Conservation (phyloP, 2,329 filamentous ascomycete genomes). For the Akanthomyces dipterigenus region DNA sequence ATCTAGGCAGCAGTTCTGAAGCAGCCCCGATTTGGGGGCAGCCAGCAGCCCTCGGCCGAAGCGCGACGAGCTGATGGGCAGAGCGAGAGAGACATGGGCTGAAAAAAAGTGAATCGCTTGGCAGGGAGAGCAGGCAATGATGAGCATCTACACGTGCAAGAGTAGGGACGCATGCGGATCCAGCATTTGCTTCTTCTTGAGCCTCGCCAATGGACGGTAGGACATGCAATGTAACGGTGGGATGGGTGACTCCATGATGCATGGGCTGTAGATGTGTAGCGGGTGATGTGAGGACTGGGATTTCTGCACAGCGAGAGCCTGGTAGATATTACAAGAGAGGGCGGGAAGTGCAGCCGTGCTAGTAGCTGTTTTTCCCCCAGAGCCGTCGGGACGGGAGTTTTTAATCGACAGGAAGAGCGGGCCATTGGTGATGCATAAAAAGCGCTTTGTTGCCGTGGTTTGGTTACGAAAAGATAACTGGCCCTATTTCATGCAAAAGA, state of each 20-base stretch:
- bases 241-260: background rate
- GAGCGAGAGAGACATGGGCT: background rate
- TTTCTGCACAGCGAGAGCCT: background rate
- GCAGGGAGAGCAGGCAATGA: background rate
- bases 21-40: background rate
- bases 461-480: background rate
- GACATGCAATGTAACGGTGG: background rate
- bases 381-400: too few species aligned
- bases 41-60: background rate
- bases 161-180: too few species aligned
- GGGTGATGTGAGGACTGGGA: background rate
- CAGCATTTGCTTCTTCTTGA: background rate
- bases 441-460: too few species aligned
- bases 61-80: too few species aligned
- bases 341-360: background rate
- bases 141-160: background rate
- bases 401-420: background rate
- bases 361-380: too few species aligned
- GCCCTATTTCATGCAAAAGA: background rate
- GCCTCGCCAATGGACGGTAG: background rate
- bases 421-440: background rate
- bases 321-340: background rate
- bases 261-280: background rate
- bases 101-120: background rate
- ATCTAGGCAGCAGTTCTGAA: background rate